These are phyloP conservation scores for Nitzschia inconspicua DNA, from an alignment of 108 stramenopile genomes.

Conservation along the genomic window DNA sequence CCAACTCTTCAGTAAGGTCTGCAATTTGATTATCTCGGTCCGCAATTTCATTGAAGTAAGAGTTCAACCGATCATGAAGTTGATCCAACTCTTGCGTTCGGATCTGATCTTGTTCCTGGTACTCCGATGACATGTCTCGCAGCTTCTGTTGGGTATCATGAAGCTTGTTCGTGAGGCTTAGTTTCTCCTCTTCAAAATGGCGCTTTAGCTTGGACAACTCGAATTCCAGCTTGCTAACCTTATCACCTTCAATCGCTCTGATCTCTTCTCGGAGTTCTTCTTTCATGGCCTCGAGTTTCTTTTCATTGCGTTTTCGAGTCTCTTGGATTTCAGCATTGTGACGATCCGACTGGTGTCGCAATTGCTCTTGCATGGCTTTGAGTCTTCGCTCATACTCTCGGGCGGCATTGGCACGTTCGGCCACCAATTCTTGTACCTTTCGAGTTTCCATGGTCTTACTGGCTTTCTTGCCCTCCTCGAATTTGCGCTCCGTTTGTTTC, in stretches of 20 bases:
- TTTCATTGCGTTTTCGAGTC: conserved; percentile 35
- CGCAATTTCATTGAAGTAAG: conserved; percentile 10
- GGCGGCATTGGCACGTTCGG: conserved; percentile 24
- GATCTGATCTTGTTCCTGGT: conserved; percentile 22
- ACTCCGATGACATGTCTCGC: conserved; percentile 29
- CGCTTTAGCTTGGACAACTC: conserved; percentile 12
- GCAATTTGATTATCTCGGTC: conserved; percentile 24
- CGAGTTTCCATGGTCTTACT: conserved; percentile 27
- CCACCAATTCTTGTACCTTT: conserved; percentile 35
- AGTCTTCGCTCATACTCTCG: conserved; percentile 40
- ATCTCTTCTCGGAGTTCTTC: conserved; percentile 29
- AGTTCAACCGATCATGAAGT: conserved; percentile 22
- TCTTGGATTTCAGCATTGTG: conserved; percentile 42
- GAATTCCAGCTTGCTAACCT: conserved; percentile 8
- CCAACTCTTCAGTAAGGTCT: conserved; percentile 2
- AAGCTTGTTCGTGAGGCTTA: conserved; percentile 15
- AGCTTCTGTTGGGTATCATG: conserved; percentile 29
- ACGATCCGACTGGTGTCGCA: conserved; percentile 41
- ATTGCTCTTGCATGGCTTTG: conserved; percentile 44
- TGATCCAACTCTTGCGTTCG: conserved; percentile 37
- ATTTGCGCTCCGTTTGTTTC: conserved; percentile 16
- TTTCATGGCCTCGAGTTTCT: conserved; percentile 33
- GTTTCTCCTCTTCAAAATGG: conserved; percentile 26
- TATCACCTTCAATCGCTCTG: conserved; percentile 18
- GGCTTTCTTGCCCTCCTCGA: conserved; percentile 32